phyloP scores from a whole-genome alignment of 2,329 filamentous ascomycete genomes.

The Colletotrichum simmondsii region DNA sequence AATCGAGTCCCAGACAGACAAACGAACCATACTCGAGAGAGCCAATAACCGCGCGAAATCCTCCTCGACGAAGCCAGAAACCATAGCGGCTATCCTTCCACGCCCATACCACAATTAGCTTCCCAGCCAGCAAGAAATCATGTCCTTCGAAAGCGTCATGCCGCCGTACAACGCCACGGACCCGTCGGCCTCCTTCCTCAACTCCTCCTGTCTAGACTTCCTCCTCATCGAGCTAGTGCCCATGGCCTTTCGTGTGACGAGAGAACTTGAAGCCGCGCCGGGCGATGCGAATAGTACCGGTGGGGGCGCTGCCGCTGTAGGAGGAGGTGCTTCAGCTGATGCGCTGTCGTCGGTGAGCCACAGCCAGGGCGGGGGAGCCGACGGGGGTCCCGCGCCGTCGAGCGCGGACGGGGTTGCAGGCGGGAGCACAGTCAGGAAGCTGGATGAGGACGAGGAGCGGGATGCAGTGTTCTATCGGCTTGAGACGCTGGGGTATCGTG shows the following conservation, averaged over 20 bases:
- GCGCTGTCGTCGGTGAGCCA: conserved; percentile 14
- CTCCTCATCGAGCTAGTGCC: conserved; percentile 97
- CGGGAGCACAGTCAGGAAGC: conserved; percentile 42
- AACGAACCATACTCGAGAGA: background rate
- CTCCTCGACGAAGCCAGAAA: background rate
- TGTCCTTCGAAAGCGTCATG: conserved; percentile 80
- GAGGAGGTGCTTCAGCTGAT: conserved; percentile 39
- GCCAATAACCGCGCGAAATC: background rate
- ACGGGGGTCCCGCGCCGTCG: conserved; percentile 30
- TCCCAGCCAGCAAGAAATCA: conserved; percentile 44
- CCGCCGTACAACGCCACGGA: conserved; percentile 79
- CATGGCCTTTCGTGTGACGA: conserved; percentile 86
- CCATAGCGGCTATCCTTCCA: background rate
- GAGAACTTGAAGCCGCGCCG: conserved; percentile 71
- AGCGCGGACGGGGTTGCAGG: conserved; percentile 35
- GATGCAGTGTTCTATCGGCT: conserved; percentile 88
- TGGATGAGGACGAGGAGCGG: conserved; percentile 83
- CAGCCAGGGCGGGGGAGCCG: conserved; percentile 17
- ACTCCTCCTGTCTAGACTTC: conserved; percentile 89
- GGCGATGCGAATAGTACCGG: conserved; percentile 40
- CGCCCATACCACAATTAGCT: background rate
- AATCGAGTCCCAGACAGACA: background rate
- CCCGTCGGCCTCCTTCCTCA: conserved; percentile 80
- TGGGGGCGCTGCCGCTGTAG: conserved; percentile 54
- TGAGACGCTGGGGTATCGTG: conserved; percentile 87